phyloP scores from a whole-genome alignment of 495 filamentous ascomycete species.

The Penicillium longicatenatum region DNA sequence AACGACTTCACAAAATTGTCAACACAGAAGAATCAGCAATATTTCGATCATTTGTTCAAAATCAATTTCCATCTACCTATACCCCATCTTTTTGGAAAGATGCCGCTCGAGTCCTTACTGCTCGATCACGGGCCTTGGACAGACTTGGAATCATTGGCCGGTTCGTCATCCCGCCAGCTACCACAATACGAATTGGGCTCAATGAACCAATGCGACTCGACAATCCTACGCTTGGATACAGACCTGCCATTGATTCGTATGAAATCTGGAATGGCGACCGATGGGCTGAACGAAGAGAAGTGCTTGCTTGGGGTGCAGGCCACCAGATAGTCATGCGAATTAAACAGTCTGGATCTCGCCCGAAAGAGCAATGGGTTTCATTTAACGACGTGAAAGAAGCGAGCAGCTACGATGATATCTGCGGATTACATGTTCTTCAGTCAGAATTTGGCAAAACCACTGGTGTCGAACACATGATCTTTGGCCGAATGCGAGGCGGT shows the following conservation, averaged over 20 bases:
- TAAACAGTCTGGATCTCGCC: constrained; percentile 29
- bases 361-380: constrained; percentile 45
- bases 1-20: constrained; percentile 50
- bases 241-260: constrained; percentile 62
- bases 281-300: constrained; percentile 58
- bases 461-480: constrained; percentile 41
- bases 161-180: constrained; percentile 47
- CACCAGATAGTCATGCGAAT: constrained; percentile 55
- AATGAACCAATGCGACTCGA: constrained; percentile 33
- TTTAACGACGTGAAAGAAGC: constrained; percentile 53
- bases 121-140: constrained; percentile 60
- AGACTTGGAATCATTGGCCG: constrained; percentile 59
- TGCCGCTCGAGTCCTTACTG: constrained; percentile 56
- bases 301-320: constrained; percentile 64
- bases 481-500: constrained; percentile 42
- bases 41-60: constrained; percentile 52
- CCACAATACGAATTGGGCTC: constrained; percentile 31
- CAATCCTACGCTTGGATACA: constrained; percentile 65
- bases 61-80: constrained; percentile 50
- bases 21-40: constrained; percentile 58
- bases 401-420: constrained; percentile 67
- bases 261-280: constrained; percentile 52
- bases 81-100: constrained; percentile 52
- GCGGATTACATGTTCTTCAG: constrained; percentile 54
- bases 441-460: constrained; percentile 34